Percentiles rank a stretch among this genome's conserved stretches.
Evolutionary conservation across 345 rosid genomes (phyloP).

Genomic region (sweet orange (Citrus sinensis)): DVS_A1.0 CM039167.1:3183001-3183500

Average conservation of each 20-base stretch:
- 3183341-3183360: constrained; percentile 16
- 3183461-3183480: background rate
- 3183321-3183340: constrained; percentile 20
- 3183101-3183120: background rate
- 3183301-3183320: constrained; percentile 21
- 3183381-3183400: constrained; percentile 19
- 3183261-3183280: background rate
- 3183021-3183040: background rate
- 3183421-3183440: constrained; percentile 30
- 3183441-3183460: constrained; percentile 23
- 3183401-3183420: constrained; percentile 42
- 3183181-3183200: background rate
- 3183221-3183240: constrained; percentile 27
- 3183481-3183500: background rate
- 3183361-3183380: background rate
- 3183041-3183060: background rate
- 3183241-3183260: constrained; percentile 28
- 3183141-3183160: background rate
- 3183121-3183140: constrained; percentile 19
- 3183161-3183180: constrained; percentile 7
- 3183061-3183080: constrained; percentile 5
- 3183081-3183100: constrained; percentile 1
- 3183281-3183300: constrained; percentile 26
- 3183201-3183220: background rate
- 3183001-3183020: background rate